Evolutionary conservation across 768 basidiomycete genomes (phyloP).

Genomic region (Psilocybe sp.): DNA sequence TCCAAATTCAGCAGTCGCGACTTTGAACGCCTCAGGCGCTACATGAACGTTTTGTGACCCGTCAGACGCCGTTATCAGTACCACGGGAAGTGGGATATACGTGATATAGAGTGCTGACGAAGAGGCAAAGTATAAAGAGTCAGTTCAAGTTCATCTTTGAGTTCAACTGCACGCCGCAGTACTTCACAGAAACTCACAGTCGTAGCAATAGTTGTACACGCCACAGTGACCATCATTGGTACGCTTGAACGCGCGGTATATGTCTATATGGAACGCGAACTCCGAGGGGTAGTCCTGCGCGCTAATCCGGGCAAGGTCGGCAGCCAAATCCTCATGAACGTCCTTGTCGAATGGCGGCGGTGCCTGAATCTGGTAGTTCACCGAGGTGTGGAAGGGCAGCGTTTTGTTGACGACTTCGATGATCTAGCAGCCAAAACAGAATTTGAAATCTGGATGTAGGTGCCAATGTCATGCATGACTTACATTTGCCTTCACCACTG

Average conservation of each 20-base stretch:
- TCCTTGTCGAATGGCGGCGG: constrained; percentile 50
- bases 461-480: constrained; percentile 8
- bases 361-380: constrained; percentile 57
- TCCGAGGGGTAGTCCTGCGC: constrained; percentile 43
- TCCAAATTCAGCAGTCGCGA: constrained; percentile 48
- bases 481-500: constrained; percentile 49
- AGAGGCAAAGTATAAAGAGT: no score
- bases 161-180: not conserved
- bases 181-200: constrained; percentile 10
- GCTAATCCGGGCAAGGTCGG: constrained; percentile 47
- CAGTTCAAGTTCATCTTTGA: constrained; percentile 1
- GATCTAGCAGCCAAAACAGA: constrained; percentile 30
- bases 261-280: constrained; percentile 53
- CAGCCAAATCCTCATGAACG: constrained; percentile 54
- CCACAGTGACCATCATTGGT: constrained; percentile 58
- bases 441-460: not conserved
- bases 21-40: constrained; percentile 49
- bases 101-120: constrained; percentile 39
- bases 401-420: constrained; percentile 58
- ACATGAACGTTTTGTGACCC: constrained; percentile 49
- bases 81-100: constrained; percentile 48
- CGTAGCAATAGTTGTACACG: constrained; percentile 21
- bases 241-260: constrained; percentile 50
- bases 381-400: constrained; percentile 58
- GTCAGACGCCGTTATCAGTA: constrained; percentile 40